A percentile compares a stretch with the other conserved stretches of the same genome.
Conservation (phyloP, 345 rosid species). For the Nasturtium officinale region DNA sequence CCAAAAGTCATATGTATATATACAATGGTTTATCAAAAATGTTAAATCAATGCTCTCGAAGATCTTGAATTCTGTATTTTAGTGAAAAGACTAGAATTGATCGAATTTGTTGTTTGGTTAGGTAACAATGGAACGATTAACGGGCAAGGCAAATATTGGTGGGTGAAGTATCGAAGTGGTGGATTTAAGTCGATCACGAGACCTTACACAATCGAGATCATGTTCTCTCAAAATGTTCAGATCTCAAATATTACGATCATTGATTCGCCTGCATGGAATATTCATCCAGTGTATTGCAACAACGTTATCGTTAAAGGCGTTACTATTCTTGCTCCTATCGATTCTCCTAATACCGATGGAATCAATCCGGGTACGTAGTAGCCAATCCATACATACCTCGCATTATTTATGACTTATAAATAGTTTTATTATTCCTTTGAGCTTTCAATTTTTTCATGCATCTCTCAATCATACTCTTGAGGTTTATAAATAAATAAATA, state of each 20-base stretch:
- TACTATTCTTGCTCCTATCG: conserved; percentile 80
- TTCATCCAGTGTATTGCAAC: conserved; percentile 76
- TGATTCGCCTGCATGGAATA: conserved; percentile 87
- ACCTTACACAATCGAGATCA: conserved; percentile 74
- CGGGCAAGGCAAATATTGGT: conserved; percentile 81
- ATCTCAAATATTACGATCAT: conserved; percentile 67
- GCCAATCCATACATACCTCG: background rate
- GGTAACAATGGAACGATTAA: conserved; percentile 83
- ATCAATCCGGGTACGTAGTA: conserved; percentile 63
- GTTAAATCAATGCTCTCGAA: too few species aligned
- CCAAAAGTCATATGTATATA: too few species aligned
- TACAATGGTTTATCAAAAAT: background rate
- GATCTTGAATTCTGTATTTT: too few species aligned
- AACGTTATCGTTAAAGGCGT: conserved; percentile 64
- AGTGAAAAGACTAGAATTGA: background rate
- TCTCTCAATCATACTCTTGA: too few species aligned
- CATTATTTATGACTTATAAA: background rate
- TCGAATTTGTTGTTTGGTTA: conserved; percentile 28
- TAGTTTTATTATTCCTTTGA: background rate
- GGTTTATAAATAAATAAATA: too few species aligned
- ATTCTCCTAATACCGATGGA: conserved; percentile 92
- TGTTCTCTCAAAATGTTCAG: conserved; percentile 57
- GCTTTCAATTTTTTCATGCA: too few species aligned
- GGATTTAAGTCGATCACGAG: conserved; percentile 57
- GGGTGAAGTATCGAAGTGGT: conserved; percentile 59